Evolutionary conservation across 2,329 filamentous ascomycete species (phyloP).

Genomic region (Pseudofabraea citricarpa): DNA sequence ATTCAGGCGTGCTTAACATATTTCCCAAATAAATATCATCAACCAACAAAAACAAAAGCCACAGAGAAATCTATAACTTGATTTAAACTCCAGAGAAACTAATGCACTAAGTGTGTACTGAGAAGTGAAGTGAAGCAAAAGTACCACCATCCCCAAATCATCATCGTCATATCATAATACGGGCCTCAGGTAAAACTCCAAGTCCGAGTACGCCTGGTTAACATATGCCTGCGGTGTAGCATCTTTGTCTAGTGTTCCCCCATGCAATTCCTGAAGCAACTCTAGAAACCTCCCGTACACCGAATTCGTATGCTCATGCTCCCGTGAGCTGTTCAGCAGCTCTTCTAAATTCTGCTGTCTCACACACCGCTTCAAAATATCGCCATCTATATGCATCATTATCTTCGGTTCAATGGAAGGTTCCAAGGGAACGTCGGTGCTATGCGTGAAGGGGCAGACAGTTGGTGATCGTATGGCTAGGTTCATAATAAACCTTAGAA

Average conservation of each 20-base stretch:
- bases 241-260: conserved; percentile 31
- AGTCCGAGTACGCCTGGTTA: conserved; percentile 46
- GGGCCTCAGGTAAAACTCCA: conserved; percentile 48
- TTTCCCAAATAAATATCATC: too few relatives aligned
- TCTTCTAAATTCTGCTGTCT: conserved; percentile 39
- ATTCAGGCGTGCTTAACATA: too few relatives aligned
- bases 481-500: conserved; percentile 71
- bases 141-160: too few relatives aligned
- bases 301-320: conserved; percentile 4
- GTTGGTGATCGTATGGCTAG: conserved; percentile 46
- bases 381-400: conserved; percentile 63
- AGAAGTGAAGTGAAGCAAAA: too few relatives aligned
- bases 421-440: conserved; percentile 26
- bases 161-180: conserved; percentile 42
- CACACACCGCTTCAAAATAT: conserved; percentile 54
- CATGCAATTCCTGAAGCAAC: conserved; percentile 46
- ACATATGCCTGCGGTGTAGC: conserved; percentile 33
- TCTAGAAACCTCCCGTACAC: conserved; percentile 35
- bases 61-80: too few relatives aligned
- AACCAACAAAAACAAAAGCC: too few relatives aligned
- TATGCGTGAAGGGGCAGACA: conserved; percentile 45
- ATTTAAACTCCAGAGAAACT: too few relatives aligned
- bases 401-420: conserved; percentile 35
- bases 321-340: conserved; percentile 27
- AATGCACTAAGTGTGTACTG: too few relatives aligned